Percentiles rank a stretch among this genome's conserved stretches.
These are phyloP conservation scores for Hamigera avellanea DNA, from an alignment of 495 filamentous ascomycete species.

Conservation along the genomic window DNA sequence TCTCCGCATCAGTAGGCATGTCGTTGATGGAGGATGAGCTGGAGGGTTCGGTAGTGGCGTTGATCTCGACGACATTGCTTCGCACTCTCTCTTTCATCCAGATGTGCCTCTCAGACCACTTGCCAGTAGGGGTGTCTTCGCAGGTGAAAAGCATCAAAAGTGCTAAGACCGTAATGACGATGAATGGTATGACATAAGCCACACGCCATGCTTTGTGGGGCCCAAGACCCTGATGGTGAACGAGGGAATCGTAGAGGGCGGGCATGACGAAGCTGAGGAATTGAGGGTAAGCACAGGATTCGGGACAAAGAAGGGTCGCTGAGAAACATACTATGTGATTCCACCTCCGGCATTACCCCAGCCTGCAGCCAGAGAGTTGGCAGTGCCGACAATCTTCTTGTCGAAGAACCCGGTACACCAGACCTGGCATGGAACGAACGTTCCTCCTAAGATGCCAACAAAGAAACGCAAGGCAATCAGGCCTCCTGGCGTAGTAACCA, in stretches of 20 bases:
- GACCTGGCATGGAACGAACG: constrained; percentile 91
- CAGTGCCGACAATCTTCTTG: constrained; percentile 86
- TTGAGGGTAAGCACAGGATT: constrained; percentile 3
- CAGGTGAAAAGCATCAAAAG: constrained; percentile 60
- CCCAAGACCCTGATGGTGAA: constrained; percentile 41
- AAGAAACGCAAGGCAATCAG: constrained; percentile 80
- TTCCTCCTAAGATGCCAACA: constrained; percentile 81
- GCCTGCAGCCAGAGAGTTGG: constrained; percentile 78
- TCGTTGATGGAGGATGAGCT: constrained; percentile 27
- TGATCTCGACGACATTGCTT: constrained; percentile 45
- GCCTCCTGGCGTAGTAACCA: constrained; percentile 55
- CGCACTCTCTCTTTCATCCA: constrained; percentile 27
- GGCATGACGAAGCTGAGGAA: constrained; percentile 77
- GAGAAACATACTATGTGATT: constrained; percentile 45
- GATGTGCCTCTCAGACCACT: constrained; percentile 63
- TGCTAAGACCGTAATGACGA: constrained; percentile 57
- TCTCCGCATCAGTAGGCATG: constrained; percentile 26
- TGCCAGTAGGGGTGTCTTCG: constrained; percentile 75
- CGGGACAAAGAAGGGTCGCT: background rate
- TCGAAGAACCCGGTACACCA: constrained; percentile 96
- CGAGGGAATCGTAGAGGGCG: constrained; percentile 75
- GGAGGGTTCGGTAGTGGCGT: constrained; percentile 23
- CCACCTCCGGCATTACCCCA: constrained; percentile 88
- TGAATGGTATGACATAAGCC: constrained; percentile 71
- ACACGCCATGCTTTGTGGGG: constrained; percentile 72